Conservation (phyloP, 2,329 filamentous ascomycete species). For the Apiospora hydei region DNA sequence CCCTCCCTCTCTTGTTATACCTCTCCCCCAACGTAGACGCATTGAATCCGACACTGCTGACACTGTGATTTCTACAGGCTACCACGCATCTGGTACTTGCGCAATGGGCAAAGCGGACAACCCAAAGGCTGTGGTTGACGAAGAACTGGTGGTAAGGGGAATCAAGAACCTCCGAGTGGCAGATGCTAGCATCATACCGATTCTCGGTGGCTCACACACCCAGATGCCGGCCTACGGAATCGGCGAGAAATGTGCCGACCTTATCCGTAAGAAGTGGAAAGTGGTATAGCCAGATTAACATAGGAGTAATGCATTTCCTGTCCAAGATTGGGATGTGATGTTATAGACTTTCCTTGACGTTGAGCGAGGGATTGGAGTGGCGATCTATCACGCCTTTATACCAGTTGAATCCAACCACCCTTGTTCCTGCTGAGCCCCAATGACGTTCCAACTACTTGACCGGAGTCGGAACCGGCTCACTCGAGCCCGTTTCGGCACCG, state of each 20-base stretch:
- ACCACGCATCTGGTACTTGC: conserved; percentile 64
- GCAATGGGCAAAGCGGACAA: conserved; percentile 58
- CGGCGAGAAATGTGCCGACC: conserved; percentile 54
- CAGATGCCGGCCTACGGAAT: conserved; percentile 63
- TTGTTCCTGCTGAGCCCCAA: not conserved
- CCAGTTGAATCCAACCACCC: not conserved
- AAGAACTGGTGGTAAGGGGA: conserved; percentile 59
- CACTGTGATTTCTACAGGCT: conserved; percentile 46
- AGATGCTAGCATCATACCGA: conserved; percentile 60
- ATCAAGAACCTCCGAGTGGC: conserved; percentile 61
- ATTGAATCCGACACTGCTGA: not conserved
- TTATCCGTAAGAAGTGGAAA: conserved; percentile 48
- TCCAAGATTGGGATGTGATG: not conserved
- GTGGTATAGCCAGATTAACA: not conserved
- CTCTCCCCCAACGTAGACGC: too few relatives aligned
- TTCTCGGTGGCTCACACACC: conserved; percentile 57
- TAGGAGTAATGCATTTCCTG: not conserved
- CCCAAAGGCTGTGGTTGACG: conserved; percentile 58
- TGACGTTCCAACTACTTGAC: not conserved
- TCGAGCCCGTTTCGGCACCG: not conserved
- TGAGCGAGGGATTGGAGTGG: not conserved
- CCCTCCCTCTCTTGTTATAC: too few relatives aligned
- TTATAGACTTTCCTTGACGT: too few relatives aligned
- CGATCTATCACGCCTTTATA: not conserved
- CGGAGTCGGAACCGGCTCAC: not conserved